Percentiles rank a stretch among this genome's conserved stretches.
These are phyloP conservation scores for Collariella sp. DNA, from an alignment of 495 filamentous ascomycete species.

Conservation along the genomic window DNA sequence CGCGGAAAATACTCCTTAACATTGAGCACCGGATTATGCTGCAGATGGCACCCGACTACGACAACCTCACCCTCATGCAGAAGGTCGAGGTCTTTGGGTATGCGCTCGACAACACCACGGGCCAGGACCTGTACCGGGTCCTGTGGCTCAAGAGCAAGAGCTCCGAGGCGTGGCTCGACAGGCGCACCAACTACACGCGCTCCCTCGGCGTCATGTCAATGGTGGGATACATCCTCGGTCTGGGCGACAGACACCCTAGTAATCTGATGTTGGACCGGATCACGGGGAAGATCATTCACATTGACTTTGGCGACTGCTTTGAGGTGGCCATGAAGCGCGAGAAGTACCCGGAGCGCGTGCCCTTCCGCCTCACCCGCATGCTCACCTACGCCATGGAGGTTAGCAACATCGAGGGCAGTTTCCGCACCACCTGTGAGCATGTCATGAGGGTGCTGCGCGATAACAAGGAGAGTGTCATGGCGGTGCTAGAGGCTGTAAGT, in stretches of 20 bases:
- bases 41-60: slow-evolving; percentile 98
- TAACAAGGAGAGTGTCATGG: slow-evolving; percentile 98
- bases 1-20: slow-evolving; percentile 91
- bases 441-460: slow-evolving; percentile 95
- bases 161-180: slow-evolving; percentile 93
- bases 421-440: slow-evolving; percentile 92
- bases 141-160: slow-evolving; percentile 98
- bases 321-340: slow-evolving; percentile 99
- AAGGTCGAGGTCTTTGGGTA: slow-evolving; percentile 99
- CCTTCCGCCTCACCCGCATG: slow-evolving; percentile 96
- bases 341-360: slow-evolving; percentile 95
- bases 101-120: slow-evolving; percentile 96
- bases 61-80: slow-evolving; percentile 97
- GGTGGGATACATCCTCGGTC: slow-evolving; percentile 96
- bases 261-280: slow-evolving; percentile 94
- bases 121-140: slow-evolving; percentile 95
- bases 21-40: slow-evolving; percentile 99
- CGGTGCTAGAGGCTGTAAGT: slow-evolving; percentile 92
- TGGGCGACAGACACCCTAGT: slow-evolving; percentile 92
- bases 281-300: slow-evolving; percentile 93
- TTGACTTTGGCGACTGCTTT: slow-evolving; percentile 99
- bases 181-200: slow-evolving; percentile 94
- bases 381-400: slow-evolving; percentile 99
- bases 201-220: slow-evolving; percentile 99
- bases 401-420: slow-evolving; percentile 97